A percentile compares a stretch with the other conserved stretches of the same genome.
These are phyloP conservation scores for Arxiozyma heterogenica DNA, from an alignment of 1,139 yeast genomes.

Conservation along the genomic window DNA sequence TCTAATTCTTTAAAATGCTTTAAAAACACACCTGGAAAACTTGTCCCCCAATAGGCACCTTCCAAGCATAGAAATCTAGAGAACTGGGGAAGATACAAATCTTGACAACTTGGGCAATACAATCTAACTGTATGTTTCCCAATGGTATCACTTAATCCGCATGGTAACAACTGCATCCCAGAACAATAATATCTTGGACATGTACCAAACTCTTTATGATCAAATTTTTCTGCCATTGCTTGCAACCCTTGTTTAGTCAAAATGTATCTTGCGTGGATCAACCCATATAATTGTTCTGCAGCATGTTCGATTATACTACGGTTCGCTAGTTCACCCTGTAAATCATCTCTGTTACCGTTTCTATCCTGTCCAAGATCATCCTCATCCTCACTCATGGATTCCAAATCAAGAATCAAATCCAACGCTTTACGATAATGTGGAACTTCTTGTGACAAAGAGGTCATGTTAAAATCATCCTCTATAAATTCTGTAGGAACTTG, in stretches of 20 bases:
- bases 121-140: constrained; percentile 87
- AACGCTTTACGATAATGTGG: constrained; percentile 89
- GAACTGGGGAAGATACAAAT: constrained; percentile 77
- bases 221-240: constrained; percentile 93
- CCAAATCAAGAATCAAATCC: constrained; percentile 82
- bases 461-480: constrained; percentile 91
- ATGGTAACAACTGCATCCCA: constrained; percentile 86
- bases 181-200: constrained; percentile 90
- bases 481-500: constrained; percentile 89
- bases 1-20: constrained; percentile 84
- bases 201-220: constrained; percentile 77
- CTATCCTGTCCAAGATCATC: constrained; percentile 17
- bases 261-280: constrained; percentile 88
- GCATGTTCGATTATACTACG: constrained; percentile 69
- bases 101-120: constrained; percentile 92
- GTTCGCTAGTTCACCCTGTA: constrained; percentile 15
- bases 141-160: constrained; percentile 84
- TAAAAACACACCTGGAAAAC: constrained; percentile 85
- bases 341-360: constrained; percentile 3
- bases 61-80: constrained; percentile 80
- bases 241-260: constrained; percentile 84
- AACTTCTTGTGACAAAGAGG: constrained; percentile 77
- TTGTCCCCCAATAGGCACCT: constrained; percentile 95
- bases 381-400: constrained; percentile 46
- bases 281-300: constrained; percentile 85